Evolutionary conservation across 2,329 filamentous ascomycete genomes (phyloP), one percentile per base, ranked within the genome.

Genomic region (Nothopassalora personata): DNA sequence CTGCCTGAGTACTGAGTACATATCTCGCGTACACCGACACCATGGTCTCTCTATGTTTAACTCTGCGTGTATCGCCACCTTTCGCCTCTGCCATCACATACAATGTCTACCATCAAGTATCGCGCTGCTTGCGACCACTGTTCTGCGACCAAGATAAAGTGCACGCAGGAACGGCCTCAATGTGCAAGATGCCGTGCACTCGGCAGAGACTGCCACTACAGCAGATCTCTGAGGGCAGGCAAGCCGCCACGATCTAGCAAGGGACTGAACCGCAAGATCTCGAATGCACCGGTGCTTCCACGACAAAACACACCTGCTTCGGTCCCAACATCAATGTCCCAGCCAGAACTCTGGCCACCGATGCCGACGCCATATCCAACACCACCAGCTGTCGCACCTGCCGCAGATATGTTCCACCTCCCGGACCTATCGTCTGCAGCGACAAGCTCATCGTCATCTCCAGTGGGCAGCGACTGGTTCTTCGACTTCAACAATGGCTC

Each of bases 71-170:
- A 45, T 57, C 48, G 33, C 34, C n/a, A 28, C 27, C 19, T 19
- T 39, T 45, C 19, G 31, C 23, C 31, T 39, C 30, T 33, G 8
- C 43, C 19, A 19, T 9, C 9, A 47, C 33, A 28, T 47, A 60
- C 23, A 23, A 60, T 61, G 59, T 47, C 59, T 27, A 53, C 53
- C 19, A 63, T 65, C 59, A 65, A 65, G 49, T 65, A 63, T 46
- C 60, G 63, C 47, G 63, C 63, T 46, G 63, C 63, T 18, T 65
- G 63, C 59, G 63, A 65, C 39, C 58, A 63, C 28, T 65, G 63
- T 60, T 65, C 63, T 11, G 57, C 60, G 18, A 65, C 63, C 13
- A 65, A 65, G 60, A 65, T 63, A 36, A 65, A 65, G 33, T 65
- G 63, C 49, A 63, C 63, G n/a, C 63, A 65, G 57, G 63, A 65